Evolutionary conservation across 2,329 filamentous ascomycete genomes (phyloP).

Genomic region (Sclerotinia minor): DNA sequence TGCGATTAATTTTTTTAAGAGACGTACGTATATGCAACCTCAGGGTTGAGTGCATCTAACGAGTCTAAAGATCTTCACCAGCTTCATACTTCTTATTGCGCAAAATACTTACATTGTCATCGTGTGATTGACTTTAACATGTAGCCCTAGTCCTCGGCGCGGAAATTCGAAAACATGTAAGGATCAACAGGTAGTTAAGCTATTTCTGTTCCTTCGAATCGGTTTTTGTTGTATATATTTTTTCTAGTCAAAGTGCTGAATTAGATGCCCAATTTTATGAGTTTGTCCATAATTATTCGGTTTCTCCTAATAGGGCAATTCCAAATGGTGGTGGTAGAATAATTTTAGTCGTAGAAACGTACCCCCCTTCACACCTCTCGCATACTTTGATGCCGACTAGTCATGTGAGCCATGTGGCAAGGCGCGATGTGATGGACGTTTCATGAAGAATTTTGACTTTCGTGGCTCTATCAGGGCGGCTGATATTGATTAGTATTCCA

Average conservation of each 20-base stretch:
- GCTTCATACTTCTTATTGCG: background rate
- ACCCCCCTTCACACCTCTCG: background rate
- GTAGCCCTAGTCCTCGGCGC: background rate
- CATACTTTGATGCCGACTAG: constrained; percentile 1
- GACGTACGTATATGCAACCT: no score
- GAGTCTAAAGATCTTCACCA: constrained; percentile 7
- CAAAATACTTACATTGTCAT: background rate
- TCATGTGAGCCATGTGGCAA: constrained; percentile 5
- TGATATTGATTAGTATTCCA: background rate
- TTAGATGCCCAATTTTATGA: background rate
- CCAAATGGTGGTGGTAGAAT: background rate
- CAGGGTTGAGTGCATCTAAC: background rate
- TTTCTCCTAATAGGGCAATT: background rate
- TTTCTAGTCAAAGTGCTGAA: background rate
- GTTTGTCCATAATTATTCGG: no score
- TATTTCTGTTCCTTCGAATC: background rate
- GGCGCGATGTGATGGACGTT: constrained; percentile 3
- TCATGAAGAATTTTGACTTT: background rate
- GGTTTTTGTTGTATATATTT: background rate
- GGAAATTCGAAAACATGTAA: background rate
- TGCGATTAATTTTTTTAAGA: background rate
- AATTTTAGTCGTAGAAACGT: background rate
- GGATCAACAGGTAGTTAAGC: background rate
- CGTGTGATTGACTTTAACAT: background rate
- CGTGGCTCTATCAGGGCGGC: background rate